phyloP scores from a whole-genome alignment of 345 rosid genomes.

The Lepidium aucheri region DNA sequence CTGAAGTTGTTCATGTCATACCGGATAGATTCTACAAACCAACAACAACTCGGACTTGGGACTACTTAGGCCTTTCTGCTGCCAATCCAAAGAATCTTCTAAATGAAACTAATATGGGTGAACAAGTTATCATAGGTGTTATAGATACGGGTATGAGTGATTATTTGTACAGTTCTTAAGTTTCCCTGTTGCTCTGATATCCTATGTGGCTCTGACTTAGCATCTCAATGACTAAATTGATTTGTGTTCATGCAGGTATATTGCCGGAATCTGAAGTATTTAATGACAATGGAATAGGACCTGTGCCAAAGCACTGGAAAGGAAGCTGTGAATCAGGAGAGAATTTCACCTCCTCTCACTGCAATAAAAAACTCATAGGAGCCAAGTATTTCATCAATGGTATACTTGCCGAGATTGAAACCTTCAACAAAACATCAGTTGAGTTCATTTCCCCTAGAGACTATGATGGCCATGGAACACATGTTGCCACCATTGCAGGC shows the following conservation, averaged over 20 bases:
- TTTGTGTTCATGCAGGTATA: neutral
- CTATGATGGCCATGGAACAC: slow-evolving; percentile 46
- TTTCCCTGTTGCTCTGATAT: neutral
- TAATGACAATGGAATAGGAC: slow-evolving; percentile 16
- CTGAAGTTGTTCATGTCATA: slow-evolving; percentile 36
- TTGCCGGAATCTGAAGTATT: slow-evolving; percentile 28
- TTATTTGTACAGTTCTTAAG: neutral
- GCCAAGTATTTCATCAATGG: slow-evolving; percentile 40
- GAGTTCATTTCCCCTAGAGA: slow-evolving; percentile 44
- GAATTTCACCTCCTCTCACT: slow-evolving; percentile 15
- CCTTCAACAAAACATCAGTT: slow-evolving; percentile 24
- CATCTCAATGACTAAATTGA: neutral
- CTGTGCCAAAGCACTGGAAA: slow-evolving; percentile 18
- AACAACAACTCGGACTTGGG: slow-evolving; percentile 48
- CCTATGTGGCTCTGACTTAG: neutral
- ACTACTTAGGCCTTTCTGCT: slow-evolving; percentile 33
- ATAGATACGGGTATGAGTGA: slow-evolving; percentile 25
- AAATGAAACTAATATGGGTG: slow-evolving; percentile 26
- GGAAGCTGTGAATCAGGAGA: slow-evolving; percentile 23
- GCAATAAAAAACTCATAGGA: slow-evolving; percentile 56
- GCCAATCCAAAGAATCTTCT: slow-evolving; percentile 14
- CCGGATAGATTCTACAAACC: slow-evolving; percentile 28
- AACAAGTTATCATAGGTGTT: slow-evolving; percentile 20
- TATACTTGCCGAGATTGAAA: slow-evolving; percentile 23
- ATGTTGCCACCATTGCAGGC: slow-evolving; percentile 40